These are phyloP conservation scores for Aspergillus transmontanensis DNA, from an alignment of 2,329 filamentous ascomycete genomes.

Conservation along the genomic window DNA sequence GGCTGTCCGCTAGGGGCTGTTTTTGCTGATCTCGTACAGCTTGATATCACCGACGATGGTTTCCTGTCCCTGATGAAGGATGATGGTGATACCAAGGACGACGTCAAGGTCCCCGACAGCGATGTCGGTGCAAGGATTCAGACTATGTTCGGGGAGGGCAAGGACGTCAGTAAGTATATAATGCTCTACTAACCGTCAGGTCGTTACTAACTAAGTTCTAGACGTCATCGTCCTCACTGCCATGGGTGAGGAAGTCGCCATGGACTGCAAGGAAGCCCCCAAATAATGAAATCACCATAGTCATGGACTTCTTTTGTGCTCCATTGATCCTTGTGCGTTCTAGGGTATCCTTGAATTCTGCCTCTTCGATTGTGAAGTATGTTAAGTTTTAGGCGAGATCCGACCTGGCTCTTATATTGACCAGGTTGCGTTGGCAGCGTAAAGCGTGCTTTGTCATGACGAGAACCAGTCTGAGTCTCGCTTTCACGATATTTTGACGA, in stretches of 20 bases:
- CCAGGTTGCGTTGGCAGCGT: slow-evolving; percentile 33
- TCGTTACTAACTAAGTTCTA: slow-evolving; percentile 38
- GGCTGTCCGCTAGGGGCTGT: not conserved
- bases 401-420: slow-evolving; percentile 25
- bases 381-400: slow-evolving; percentile 30
- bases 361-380: slow-evolving; percentile 32
- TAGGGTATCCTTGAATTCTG: slow-evolving; percentile 29
- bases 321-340: slow-evolving; percentile 34
- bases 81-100: slow-evolving; percentile 85
- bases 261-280: slow-evolving; percentile 92
- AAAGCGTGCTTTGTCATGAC: slow-evolving; percentile 30
- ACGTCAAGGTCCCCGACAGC: slow-evolving; percentile 89
- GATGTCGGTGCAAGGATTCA: slow-evolving; percentile 48
- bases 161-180: slow-evolving; percentile 82
- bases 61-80: slow-evolving; percentile 94
- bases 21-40: slow-evolving; percentile 53
- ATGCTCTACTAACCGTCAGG: no score
- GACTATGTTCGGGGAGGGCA: slow-evolving; percentile 75
- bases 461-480: slow-evolving; percentile 37
- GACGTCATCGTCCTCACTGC: slow-evolving; percentile 90
- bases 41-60: slow-evolving; percentile 90
- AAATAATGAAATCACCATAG: slow-evolving; percentile 21
- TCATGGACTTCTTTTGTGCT: slow-evolving; percentile 28
- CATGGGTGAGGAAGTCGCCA: slow-evolving; percentile 92
- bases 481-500: slow-evolving; percentile 44